Percentiles rank a stretch among this genome's conserved stretches.
phyloP scores from a whole-genome alignment of 2,329 filamentous ascomycete genomes.

The Whalleya microplaca region DNA sequence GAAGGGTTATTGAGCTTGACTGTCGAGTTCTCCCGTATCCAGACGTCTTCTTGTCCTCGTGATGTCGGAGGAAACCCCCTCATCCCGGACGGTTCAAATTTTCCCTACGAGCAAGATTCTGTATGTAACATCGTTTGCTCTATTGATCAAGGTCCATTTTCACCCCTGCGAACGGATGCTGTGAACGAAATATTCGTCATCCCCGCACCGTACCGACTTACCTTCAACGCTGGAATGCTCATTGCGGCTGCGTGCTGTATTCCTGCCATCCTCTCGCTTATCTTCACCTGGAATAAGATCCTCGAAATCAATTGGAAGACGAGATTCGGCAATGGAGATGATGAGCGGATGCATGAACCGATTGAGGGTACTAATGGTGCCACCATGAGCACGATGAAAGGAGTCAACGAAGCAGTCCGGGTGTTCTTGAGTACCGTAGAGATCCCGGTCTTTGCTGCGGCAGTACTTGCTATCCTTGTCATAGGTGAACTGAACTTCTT shows the following conservation, averaged over 20 bases:
- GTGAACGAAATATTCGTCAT: slow-evolving; percentile 67
- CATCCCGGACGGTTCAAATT: slow-evolving; percentile 40
- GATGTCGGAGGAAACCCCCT: slow-evolving; percentile 44
- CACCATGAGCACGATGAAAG: slow-evolving; percentile 54
- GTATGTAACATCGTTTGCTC: slow-evolving; percentile 54
- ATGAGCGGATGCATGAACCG: slow-evolving; percentile 39
- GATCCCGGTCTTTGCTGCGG: slow-evolving; percentile 61
- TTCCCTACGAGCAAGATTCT: slow-evolving; percentile 45
- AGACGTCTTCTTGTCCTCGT: slow-evolving; percentile 46
- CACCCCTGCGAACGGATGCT: slow-evolving; percentile 57
- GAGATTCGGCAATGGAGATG: slow-evolving; percentile 40
- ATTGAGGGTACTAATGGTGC: slow-evolving; percentile 60
- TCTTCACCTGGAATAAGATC: slow-evolving; percentile 68
- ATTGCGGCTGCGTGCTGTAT: slow-evolving; percentile 68
- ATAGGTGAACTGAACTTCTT: slow-evolving; percentile 68
- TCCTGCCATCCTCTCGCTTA: slow-evolving; percentile 63
- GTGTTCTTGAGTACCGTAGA: slow-evolving; percentile 59
- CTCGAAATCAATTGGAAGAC: slow-evolving; percentile 63
- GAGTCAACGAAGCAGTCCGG: slow-evolving; percentile 58
- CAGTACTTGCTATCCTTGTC: slow-evolving; percentile 61
- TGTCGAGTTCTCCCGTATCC: slow-evolving; percentile 65
- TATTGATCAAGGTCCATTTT: slow-evolving; percentile 50
- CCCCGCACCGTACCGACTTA: slow-evolving; percentile 57
- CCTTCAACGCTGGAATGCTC: slow-evolving; percentile 62
- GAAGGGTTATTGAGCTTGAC: slow-evolving; percentile 63